Conservation (phyloP, 306 rosid genomes). For the Canavalia ensiformis region DNA sequence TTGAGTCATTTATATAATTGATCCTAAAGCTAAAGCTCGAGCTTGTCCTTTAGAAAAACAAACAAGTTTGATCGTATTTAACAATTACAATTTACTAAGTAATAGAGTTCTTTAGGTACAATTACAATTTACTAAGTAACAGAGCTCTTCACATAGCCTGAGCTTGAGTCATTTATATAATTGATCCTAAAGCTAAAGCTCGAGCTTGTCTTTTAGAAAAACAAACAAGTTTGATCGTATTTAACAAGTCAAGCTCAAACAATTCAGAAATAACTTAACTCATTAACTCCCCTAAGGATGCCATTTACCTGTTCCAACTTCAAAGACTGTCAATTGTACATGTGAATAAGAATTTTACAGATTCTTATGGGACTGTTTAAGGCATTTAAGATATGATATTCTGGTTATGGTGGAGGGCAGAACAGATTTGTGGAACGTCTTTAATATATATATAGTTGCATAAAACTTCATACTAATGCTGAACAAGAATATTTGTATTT, state of each 20-base stretch:
- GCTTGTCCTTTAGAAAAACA: not conserved
- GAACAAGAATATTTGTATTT: not conserved
- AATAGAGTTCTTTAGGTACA: not conserved
- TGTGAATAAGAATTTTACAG: not conserved
- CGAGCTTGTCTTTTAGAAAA: not conserved
- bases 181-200: not conserved
- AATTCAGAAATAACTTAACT: not conserved
- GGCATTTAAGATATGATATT: constrained; percentile 12
- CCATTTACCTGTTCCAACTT: constrained; percentile 18
- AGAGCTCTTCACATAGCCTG: not conserved
- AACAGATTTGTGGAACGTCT: not conserved
- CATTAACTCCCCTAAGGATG: not conserved
- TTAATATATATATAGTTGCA: not conserved
- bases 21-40: not conserved
- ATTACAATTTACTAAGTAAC: not conserved
- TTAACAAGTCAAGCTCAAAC: not conserved
- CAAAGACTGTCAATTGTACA: not conserved
- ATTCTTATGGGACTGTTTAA: not conserved
- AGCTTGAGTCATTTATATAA: not conserved
- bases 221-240: not conserved
- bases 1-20: not conserved
- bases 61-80: not conserved
- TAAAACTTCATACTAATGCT: not conserved
- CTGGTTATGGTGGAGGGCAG: constrained; percentile 13
- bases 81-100: not conserved